A percentile compares a stretch with the other conserved stretches of the same genome.
Conservation (phyloP, 106 monocot genomes). For the Triglochin maritima region DNA sequence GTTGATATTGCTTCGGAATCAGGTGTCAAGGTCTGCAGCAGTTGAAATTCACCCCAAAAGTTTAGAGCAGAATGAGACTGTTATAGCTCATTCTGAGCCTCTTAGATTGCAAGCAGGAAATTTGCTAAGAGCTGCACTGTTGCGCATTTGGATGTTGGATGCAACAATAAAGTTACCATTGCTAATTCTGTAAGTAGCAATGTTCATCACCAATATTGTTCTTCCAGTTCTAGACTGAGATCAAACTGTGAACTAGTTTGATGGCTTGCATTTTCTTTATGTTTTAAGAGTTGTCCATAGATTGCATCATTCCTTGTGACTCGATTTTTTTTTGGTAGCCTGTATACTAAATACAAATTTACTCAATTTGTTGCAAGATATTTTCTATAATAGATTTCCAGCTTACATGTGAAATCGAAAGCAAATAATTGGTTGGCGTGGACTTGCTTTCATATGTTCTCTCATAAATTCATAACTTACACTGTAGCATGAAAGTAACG, state of each 20-base stretch:
- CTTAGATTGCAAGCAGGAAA: not conserved
- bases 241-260: not conserved
- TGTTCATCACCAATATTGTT: not conserved
- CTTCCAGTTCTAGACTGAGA: not conserved
- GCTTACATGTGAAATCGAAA: too few relatives aligned
- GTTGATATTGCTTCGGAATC: not conserved
- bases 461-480: too few relatives aligned
- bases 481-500: too few relatives aligned
- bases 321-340: not conserved
- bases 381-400: too few relatives aligned
- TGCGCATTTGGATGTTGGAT: constrained; percentile 3
- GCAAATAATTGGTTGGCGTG: too few relatives aligned
- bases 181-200: constrained; percentile 6
- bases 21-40: not conserved
- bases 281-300: not conserved
- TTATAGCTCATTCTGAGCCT: not conserved
- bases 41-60: not conserved
- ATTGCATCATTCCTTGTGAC: not conserved
- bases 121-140: constrained; percentile 3
- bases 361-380: too few relatives aligned
- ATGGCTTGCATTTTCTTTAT: not conserved
- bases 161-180: constrained; percentile 5
- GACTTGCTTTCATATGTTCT: too few relatives aligned
- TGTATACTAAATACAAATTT: too few relatives aligned
- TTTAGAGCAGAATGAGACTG: not conserved